Percentiles rank a stretch among this genome's conserved stretches.
Conservation (phyloP, 768 basidiomycete species). For the Boletus sp. region DNA sequence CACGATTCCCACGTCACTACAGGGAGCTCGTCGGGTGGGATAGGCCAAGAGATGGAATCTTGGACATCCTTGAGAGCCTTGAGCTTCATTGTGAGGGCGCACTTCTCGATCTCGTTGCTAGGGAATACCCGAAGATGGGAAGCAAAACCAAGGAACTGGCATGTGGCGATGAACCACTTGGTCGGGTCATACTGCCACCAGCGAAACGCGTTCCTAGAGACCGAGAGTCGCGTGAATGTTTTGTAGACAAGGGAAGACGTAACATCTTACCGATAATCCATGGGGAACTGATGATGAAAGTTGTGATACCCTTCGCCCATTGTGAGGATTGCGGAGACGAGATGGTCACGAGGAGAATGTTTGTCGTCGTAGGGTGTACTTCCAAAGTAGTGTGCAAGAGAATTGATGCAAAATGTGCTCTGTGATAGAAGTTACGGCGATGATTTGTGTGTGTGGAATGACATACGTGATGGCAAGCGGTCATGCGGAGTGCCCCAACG, state of each 20-base stretch:
- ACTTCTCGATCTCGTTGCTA: conserved; percentile 83
- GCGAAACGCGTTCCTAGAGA: conserved; percentile 58
- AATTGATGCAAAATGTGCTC: conserved; percentile 89
- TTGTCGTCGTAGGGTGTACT: conserved; percentile 79
- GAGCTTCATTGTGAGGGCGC: conserved; percentile 78
- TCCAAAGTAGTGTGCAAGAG: conserved; percentile 82
- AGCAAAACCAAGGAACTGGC: conserved; percentile 65
- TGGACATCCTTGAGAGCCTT: conserved; percentile 66
- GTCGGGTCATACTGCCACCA: conserved; percentile 76
- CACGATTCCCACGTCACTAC: conserved; percentile 80
- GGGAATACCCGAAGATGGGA: conserved; percentile 81
- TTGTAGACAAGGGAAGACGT: neutral
- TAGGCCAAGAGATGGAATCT: conserved; percentile 63
- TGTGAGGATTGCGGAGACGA: conserved; percentile 78
- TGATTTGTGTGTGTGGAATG: neutral
- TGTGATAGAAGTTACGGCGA: conserved; percentile 22
- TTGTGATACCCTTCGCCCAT: conserved; percentile 69
- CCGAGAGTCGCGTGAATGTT: conserved; percentile 4
- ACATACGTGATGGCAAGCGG: conserved; percentile 79
- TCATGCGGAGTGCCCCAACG: conserved; percentile 65
- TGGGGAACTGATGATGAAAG: conserved; percentile 88
- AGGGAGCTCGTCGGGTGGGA: conserved; percentile 55
- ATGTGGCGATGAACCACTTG: conserved; percentile 76
- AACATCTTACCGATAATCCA: conserved; percentile 45
- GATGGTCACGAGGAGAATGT: conserved; percentile 72